phyloP scores from a whole-genome alignment of 495 filamentous ascomycete genomes.

The Aspergillus conjunctus region DNA sequence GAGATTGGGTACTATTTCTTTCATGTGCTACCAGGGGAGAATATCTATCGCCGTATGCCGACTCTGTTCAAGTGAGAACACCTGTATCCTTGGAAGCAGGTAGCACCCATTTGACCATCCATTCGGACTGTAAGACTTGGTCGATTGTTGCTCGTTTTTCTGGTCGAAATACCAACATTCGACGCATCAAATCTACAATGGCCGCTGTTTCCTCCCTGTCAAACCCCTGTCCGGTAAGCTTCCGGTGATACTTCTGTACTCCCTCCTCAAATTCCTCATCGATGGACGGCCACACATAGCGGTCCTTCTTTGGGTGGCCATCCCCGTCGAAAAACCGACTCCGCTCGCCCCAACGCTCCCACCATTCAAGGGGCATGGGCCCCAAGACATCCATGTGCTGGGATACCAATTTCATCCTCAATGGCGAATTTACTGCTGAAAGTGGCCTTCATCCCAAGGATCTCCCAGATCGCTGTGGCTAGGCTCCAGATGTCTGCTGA shows the following conservation, averaged over 20 bases:
- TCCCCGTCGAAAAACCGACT: conserved; percentile 29
- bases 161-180: conserved; percentile 38
- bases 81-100: too few relatives aligned
- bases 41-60: too few relatives aligned
- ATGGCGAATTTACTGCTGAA: conserved; percentile 32
- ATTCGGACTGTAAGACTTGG: conserved; percentile 38
- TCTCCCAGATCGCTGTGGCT: conserved; percentile 40
- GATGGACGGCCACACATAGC: conserved; percentile 30
- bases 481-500: conserved; percentile 44
- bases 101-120: conserved; percentile 37
- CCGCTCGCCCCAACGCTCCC: conserved; percentile 32
- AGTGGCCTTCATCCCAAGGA: conserved; percentile 39
- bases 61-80: too few relatives aligned
- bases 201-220: conserved; percentile 28
- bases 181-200: conserved; percentile 34
- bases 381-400: conserved; percentile 38
- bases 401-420: conserved; percentile 30
- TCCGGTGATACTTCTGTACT: conserved; percentile 34
- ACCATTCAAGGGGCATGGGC: conserved; percentile 34
- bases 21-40: too few relatives aligned
- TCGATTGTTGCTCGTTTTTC: conserved; percentile 29
- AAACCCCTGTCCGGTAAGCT: conserved; percentile 17
- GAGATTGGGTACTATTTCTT: too few relatives aligned
- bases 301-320: conserved; percentile 27
- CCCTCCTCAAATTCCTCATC: conserved; percentile 32